Percentiles rank a stretch among this genome's conserved stretches.
Evolutionary conservation across 306 rosid genomes (phyloP).

Genomic region (Vigna angularis): DNA sequence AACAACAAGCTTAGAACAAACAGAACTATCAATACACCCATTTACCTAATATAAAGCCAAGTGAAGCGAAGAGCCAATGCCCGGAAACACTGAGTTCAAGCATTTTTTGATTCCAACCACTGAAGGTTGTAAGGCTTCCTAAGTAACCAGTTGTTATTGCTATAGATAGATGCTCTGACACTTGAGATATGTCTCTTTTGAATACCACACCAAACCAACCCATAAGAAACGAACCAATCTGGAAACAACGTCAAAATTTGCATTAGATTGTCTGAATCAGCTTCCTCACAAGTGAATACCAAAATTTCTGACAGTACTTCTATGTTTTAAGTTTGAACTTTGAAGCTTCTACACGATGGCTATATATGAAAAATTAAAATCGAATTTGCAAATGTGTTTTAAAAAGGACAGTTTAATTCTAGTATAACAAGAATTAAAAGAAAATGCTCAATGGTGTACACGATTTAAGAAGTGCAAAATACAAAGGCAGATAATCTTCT

Average conservation of each 20-base stretch:
- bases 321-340: background rate
- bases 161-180: slow-evolving; percentile 78
- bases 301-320: slow-evolving; percentile 12
- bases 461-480: too few relatives aligned
- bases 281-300: slow-evolving; percentile 11
- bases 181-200: slow-evolving; percentile 66
- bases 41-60: slow-evolving; percentile 80
- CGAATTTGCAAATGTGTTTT: background rate
- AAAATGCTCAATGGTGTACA: too few relatives aligned
- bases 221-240: slow-evolving; percentile 94
- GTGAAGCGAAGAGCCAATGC: slow-evolving; percentile 67
- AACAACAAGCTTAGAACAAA: background rate
- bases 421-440: too few relatives aligned
- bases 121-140: slow-evolving; percentile 95
- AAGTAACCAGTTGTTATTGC: slow-evolving; percentile 85
- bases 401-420: too few relatives aligned
- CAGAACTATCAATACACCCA: background rate
- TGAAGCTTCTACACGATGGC: background rate
- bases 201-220: slow-evolving; percentile 95
- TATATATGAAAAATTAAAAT: background rate
- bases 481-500: too few relatives aligned
- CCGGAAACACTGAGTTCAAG: slow-evolving; percentile 74
- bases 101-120: slow-evolving; percentile 97
- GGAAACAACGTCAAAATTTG: slow-evolving; percentile 16
- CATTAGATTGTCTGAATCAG: background rate